Conservation (phyloP, 2,329 filamentous ascomycete species). For the Paracamarosporium sp. region DNA sequence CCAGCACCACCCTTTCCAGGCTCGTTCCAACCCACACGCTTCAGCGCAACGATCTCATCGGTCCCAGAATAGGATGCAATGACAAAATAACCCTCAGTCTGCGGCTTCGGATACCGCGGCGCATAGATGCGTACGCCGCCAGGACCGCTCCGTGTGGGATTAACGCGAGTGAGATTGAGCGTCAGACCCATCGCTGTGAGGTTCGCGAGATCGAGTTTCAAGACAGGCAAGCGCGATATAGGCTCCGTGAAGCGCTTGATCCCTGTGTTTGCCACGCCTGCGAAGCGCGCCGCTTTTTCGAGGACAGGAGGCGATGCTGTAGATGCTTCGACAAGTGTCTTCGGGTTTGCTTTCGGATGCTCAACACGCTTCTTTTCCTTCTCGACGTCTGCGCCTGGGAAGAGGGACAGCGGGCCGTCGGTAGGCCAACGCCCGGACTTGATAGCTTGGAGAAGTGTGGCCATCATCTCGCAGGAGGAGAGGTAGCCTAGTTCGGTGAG, state of each 20-base stretch:
- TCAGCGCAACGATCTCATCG: conserved; percentile 85
- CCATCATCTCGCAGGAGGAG: conserved; percentile 80
- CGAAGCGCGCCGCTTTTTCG: conserved; percentile 52
- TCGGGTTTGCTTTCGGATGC: conserved; percentile 43
- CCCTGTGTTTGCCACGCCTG: conserved; percentile 57
- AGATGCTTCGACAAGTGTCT: conserved; percentile 49
- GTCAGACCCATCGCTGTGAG: conserved; percentile 69
- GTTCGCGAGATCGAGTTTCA: conserved; percentile 67
- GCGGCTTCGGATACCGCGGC: conserved; percentile 89
- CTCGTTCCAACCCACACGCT: conserved; percentile 78
- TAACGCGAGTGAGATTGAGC: conserved; percentile 70
- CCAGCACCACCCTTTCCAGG: conserved; percentile 15
- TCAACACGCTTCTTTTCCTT: conserved; percentile 51
- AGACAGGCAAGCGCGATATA: conserved; percentile 70
- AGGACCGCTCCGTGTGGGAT: conserved; percentile 52
- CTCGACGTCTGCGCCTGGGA: conserved; percentile 71
- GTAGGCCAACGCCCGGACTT: conserved; percentile 92
- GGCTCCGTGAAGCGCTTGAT: conserved; percentile 64
- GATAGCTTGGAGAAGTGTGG: conserved; percentile 85
- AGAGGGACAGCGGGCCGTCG: conserved; percentile 78
- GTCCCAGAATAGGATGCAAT: conserved; percentile 70
- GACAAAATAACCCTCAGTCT: conserved; percentile 93
- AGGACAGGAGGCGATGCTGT: conserved; percentile 25
- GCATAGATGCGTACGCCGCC: conserved; percentile 79
- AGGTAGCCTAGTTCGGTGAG: conserved; percentile 87